Conservation (phyloP, 371 early-diverging fungal species). For the Gilbertella persicaria region DNA sequence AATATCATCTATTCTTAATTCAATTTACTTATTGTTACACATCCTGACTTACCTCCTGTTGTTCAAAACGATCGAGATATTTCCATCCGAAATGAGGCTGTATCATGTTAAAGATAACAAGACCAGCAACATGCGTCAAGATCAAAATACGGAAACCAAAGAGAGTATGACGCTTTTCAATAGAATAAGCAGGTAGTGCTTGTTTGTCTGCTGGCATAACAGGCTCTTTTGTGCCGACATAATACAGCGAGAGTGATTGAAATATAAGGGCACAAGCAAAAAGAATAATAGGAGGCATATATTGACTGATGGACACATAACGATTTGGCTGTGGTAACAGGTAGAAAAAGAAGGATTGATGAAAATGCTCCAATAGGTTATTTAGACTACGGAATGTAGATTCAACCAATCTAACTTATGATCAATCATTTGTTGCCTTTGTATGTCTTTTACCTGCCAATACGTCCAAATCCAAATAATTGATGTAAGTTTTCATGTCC, state of each 20-base stretch:
- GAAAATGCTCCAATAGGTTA: constrained; percentile 92
- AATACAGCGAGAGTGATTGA: constrained; percentile 49
- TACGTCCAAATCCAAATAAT: constrained; percentile 54
- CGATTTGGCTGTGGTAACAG: constrained; percentile 72
- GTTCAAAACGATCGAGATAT: constrained; percentile 12
- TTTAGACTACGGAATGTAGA: constrained; percentile 84
- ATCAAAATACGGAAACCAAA: constrained; percentile 39
- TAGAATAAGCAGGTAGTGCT: constrained; percentile 33
- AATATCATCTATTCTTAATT: constrained; percentile 15
- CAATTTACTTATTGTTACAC: not conserved
- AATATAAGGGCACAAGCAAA: constrained; percentile 68
- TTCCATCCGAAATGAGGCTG: constrained; percentile 29
- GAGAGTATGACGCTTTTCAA: constrained; percentile 25
- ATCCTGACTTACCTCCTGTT: constrained; percentile 11
- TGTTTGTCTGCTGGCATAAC: constrained; percentile 6
- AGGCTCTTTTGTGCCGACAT: constrained; percentile 31
- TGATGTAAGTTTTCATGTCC: constrained; percentile 38
- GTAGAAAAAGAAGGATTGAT: constrained; percentile 96
- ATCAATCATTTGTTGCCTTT: not conserved
- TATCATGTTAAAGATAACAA: constrained; percentile 41
- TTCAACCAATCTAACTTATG: constrained; percentile 69
- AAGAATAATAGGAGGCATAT: constrained; percentile 81
- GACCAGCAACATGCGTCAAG: constrained; percentile 35
- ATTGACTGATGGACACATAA: constrained; percentile 89
- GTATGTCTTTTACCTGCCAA: constrained; percentile 51